Percentiles rank a stretch among this genome's conserved stretches.
These are phyloP conservation scores for Fusarium annulatum DNA, from an alignment of 2,329 filamentous ascomycete species.

Conservation along the genomic window DNA sequence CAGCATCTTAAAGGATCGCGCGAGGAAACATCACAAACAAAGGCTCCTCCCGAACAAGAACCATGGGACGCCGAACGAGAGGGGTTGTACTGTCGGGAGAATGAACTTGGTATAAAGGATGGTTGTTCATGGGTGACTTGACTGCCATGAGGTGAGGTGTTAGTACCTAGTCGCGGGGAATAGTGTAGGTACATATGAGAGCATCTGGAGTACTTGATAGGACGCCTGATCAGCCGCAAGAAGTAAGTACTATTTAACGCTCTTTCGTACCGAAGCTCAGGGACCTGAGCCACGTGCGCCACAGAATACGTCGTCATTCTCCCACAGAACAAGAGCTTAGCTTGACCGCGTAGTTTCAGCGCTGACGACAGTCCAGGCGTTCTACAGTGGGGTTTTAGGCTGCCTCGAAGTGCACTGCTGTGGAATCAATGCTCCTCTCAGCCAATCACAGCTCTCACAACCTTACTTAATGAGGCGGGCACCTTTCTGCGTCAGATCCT, in stretches of 20 bases:
- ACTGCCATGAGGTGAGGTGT: constrained; percentile 27
- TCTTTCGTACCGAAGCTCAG: constrained; percentile 14
- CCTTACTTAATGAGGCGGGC: constrained; percentile 32
- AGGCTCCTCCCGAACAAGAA: constrained; percentile 13
- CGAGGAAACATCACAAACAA: constrained; percentile 24
- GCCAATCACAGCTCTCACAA: constrained; percentile 28
- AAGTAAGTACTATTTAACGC: constrained; percentile 12
- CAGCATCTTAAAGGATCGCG: constrained; percentile 28
- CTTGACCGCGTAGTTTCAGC: constrained; percentile 2
- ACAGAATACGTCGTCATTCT: constrained; percentile 42
- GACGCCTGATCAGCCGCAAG: not conserved
- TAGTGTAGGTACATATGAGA: constrained; percentile 4
- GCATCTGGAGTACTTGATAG: constrained; percentile 9
- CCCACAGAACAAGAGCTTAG: constrained; percentile 21
- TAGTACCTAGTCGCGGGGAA: constrained; percentile 36
- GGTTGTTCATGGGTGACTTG: constrained; percentile 31
- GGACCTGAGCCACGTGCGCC: constrained; percentile 43
- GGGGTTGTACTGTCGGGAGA: constrained; percentile 2
- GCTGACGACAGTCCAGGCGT: constrained; percentile 33
- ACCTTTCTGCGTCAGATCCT: constrained; percentile 36
- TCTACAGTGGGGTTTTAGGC: constrained; percentile 22
- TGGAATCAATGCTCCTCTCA: constrained; percentile 28
- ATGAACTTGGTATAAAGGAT: constrained; percentile 36
- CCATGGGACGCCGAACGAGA: constrained; percentile 9
- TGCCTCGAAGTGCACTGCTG: constrained; percentile 23